These are phyloP conservation scores for Earliella scabrosa DNA, from an alignment of 1,284 basidiomycete species.

Conservation along the genomic window DNA sequence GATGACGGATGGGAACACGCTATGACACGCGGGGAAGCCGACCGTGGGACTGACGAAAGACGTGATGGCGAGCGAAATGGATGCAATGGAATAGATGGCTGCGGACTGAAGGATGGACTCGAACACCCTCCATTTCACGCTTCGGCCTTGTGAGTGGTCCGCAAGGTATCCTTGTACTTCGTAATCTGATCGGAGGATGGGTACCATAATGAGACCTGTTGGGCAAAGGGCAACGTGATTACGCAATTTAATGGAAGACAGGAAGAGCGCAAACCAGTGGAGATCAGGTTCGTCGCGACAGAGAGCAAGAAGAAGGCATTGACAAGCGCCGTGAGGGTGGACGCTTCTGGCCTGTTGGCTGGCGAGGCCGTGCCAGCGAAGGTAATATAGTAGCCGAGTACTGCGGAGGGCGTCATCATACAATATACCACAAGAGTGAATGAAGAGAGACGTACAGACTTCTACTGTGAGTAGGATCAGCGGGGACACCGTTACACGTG, in stretches of 20 bases:
- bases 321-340: not conserved
- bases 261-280: not conserved
- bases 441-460: conserved; percentile 11
- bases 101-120: conserved; percentile 22
- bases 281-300: conserved; percentile 1
- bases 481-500: conserved; percentile 1
- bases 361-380: not conserved
- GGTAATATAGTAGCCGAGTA: conserved; percentile 6
- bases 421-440: no score
- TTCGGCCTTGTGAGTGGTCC: not conserved
- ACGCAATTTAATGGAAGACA: not conserved
- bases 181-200: conserved; percentile 12
- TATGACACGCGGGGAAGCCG: conserved; percentile 20
- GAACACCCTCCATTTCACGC: conserved; percentile 16
- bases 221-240: not conserved
- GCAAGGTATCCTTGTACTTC: conserved; percentile 4
- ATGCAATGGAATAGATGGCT: conserved; percentile 20
- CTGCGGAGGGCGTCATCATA: no score
- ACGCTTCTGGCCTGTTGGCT: not conserved
- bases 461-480: conserved; percentile 2
- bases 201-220: conserved; percentile 19
- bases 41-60: conserved; percentile 20
- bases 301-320: conserved; percentile 1
- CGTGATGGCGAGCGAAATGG: conserved; percentile 17
- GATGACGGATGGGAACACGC: conserved; percentile 18